Evolutionary conservation across 1,139 yeast genomes (phyloP), one percentile per base, ranked within the genome.

Genomic region (Diutina scorzettiae): DNA sequence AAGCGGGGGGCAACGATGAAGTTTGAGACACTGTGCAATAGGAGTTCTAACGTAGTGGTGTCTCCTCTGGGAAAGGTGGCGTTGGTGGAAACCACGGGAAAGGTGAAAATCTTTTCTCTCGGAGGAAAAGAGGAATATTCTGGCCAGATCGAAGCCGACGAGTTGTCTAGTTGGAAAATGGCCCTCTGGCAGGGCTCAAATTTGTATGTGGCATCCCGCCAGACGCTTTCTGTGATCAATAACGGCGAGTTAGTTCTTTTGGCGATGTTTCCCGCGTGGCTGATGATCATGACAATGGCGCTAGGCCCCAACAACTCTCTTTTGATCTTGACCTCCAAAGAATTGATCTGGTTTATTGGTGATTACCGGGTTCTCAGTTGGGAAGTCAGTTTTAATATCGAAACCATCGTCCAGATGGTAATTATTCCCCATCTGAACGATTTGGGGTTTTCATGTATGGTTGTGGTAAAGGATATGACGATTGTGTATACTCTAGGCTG

Each of bases 311-410:
- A n/a, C 3, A n/a, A 23, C 6, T 34, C 39, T 2, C 17, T 34
- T 8, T 14, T 34, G 3, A 23, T 34, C 7, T n/a, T 21, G 1
- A 34, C 39, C 4, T 9, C 39, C 5, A 14, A 23, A 4, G 39
- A 34, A 7, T 14, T 34, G 19, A 23, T 34, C 3, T 34, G 39
- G 39, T 34, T n/a, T 28, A n/a, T n/a, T 8, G 39, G 28, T 3
- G 16, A 23, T 5, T 14, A 34, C 11, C 39, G 39, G 17, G 39
- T 34, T 5, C n/a, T 34, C n/a, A 23, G 29, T 23, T 34, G 39
- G 39, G 39, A 34, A 9, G 17, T 34, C 3, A 12, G 11, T 21
- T 21, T 7, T 23, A 28, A 34, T 3, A 16, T 14, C 18, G 28
- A 18, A 12, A 1, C n/a, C 14, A 14, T 7, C 7, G 17, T 20